Evolutionary conservation across 1,284 basidiomycete species (phyloP).

Genomic region (Leccinum huronense): DNA sequence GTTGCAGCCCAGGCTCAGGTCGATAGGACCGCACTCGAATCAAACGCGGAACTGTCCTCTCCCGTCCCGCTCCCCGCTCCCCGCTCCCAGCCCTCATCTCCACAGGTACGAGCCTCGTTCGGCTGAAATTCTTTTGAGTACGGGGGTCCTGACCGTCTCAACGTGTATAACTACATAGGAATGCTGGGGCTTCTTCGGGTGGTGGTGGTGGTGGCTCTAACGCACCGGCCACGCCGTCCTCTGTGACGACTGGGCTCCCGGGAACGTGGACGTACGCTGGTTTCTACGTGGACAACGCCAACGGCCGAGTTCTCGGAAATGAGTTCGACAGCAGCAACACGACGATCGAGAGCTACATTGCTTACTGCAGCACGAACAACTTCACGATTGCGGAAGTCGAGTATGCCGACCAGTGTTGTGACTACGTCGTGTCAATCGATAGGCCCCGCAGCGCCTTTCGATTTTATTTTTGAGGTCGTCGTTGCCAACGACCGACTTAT

Average conservation of each 20-base stretch:
- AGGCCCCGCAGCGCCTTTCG: neutral
- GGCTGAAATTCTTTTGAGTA: constrained; percentile 54
- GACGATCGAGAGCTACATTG: constrained; percentile 49
- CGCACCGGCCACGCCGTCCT: no score
- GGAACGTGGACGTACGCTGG: constrained; percentile 44
- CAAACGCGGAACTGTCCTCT: constrained; percentile 39
- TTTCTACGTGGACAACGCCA: constrained; percentile 47
- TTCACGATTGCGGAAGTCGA: constrained; percentile 49
- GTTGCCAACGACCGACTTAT: constrained; percentile 3
- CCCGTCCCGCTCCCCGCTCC: constrained; percentile 58
- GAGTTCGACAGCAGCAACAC: constrained; percentile 33
- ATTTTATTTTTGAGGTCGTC: neutral
- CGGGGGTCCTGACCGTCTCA: constrained; percentile 55
- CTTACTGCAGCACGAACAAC: constrained; percentile 41
- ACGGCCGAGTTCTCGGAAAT: constrained; percentile 48
- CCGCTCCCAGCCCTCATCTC: constrained; percentile 49
- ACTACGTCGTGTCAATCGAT: constrained; percentile 27
- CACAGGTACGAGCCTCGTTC: constrained; percentile 66
- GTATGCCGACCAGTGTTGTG: constrained; percentile 58
- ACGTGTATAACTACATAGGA: constrained; percentile 24
- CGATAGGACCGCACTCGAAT: constrained; percentile 35
- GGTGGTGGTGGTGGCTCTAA: neutral
- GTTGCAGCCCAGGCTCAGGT: constrained; percentile 37
- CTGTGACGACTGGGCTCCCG: constrained; percentile 44
- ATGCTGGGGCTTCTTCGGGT: neutral